These are phyloP conservation scores for Pachysandra terminalis DNA, from an alignment of 164 flowering plant genomes.

Conservation along the genomic window DNA sequence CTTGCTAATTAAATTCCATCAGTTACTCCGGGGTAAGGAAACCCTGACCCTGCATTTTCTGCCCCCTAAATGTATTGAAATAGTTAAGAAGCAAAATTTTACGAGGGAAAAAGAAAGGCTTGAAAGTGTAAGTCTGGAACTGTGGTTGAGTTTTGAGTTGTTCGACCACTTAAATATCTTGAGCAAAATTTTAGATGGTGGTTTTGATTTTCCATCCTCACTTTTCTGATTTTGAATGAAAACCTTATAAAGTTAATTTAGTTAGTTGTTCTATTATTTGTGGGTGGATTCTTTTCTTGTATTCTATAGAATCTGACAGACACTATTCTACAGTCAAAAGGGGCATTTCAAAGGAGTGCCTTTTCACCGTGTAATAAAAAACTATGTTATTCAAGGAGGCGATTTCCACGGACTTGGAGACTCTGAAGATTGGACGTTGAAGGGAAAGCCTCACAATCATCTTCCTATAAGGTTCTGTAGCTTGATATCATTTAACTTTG, in stretches of 20 bases:
- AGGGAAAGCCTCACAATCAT: conserved; percentile 53
- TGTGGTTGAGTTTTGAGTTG: not conserved
- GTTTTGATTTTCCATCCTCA: no score
- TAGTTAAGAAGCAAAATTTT: no score
- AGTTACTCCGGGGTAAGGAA: no score
- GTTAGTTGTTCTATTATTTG: not conserved
- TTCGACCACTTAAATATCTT: no score
- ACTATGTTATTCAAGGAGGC: conserved; percentile 91
- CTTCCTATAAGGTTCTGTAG: conserved; percentile 52
- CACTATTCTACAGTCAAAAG: conserved; percentile 66
- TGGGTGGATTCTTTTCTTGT: not conserved
- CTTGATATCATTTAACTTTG: not conserved
- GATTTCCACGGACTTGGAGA: conserved; percentile 47
- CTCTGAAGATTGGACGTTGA: conserved; percentile 77
- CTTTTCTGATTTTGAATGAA: no score
- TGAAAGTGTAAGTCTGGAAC: not conserved
- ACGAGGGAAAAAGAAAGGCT: not conserved
- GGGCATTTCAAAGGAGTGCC: conserved; percentile 87
- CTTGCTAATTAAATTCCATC: no score
- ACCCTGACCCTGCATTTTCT: no score
- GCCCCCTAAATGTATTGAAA: no score
- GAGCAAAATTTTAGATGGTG: no score
- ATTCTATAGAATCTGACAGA: conserved; percentile 2
- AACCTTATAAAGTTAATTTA: not conserved
- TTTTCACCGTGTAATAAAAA: conserved; percentile 78